Base-by-base conservation (phyloP, 768 basidiomycete genomes). In the Termitomyces sp. region DNA sequence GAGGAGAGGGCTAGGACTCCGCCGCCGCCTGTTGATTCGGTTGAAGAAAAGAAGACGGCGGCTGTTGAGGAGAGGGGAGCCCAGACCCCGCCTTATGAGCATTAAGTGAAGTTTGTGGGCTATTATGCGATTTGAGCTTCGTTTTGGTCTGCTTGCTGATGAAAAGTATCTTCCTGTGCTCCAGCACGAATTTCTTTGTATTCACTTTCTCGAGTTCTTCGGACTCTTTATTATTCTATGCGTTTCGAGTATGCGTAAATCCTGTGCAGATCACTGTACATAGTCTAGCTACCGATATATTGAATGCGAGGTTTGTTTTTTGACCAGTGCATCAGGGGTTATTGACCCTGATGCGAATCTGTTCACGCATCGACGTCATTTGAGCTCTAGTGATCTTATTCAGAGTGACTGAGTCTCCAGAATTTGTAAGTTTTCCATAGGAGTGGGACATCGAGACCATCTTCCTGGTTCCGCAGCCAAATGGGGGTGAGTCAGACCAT, bases 1-100 rank as follows among this genome's bases (percentile, higher is more conserved):
- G 56, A 54, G 28, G 82, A 82, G 50, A 73, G 74, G 56, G 79
- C 80, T 26, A 76, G 78, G 68, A 82, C 84, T 46, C 84, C 79
- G n/a, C 78, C 82, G 5, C 57, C 57, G 1, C 53, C 56, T 21
- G 43, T 40, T 37, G 57, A 58, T 21, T 38, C 50, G 50, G 9
- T 17, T 40, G 57, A 37, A 19, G 52, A 54, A 26, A 53, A 54
- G 48, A 54, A 58, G 33, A 31, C 30, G 50, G 50, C 30, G 50
- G 50, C 41, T 35, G 30, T 53, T 31, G 54, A 51, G 53, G 58
- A 59, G 31, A 54, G 55, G 45, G 53, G 54, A 12, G 56, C 48
- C 3, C 57, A 61, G 45, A 60, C 58, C 26, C 58, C 59, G 38
- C 58, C 55, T 23, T 59, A 62, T 56, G 55, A 59, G 37, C 58